Evolutionary conservation across 2,329 filamentous ascomycete genomes (phyloP), one percentile per base, ranked within the genome.

Genomic region (Fusarium virguliforme): DNA sequence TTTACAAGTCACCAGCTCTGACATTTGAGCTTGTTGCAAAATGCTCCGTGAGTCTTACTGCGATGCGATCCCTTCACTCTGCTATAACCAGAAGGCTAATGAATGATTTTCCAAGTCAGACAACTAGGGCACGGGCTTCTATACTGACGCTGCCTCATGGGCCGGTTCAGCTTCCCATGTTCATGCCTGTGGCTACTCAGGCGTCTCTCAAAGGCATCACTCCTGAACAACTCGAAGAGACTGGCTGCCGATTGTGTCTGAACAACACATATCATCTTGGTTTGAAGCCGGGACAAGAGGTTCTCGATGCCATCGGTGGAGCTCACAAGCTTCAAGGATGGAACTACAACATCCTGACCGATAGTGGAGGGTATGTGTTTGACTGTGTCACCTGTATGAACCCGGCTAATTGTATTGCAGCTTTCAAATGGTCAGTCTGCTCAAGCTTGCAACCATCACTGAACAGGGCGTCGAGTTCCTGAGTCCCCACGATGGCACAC

Each of bases 211-310:
- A 99, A 80, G 96, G 96, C 46, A 83, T 99, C 62, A 98, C 96
- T 0, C 94, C 95, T 1, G 91, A 95, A 72, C 96, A 99, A 78
- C 86, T 99, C 3, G 95, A 96, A 76, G 91, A 94, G 60, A 97
- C 95, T 0, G 90, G 93, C 46, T 99, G 97, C 78, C 90, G 93
- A 64, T 84, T 99, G 43, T 99, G 96, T 80, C 85, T 99, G 71
- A 99, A 99, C 84, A 99, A 99, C 82, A 99, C 96, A 12, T 99
- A 99, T 79, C 96, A 99, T 80, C 85, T 99, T 67, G 96, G 96
- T 9, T 85, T 99, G 61, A 98, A 97, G 82, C 96, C 96, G 1
- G 97, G 96, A 1, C 95, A 98, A 80, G 91, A 93, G 38, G 92
- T 95, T 6, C 86, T 99, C 22, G 94, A 97, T 75, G 88, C 91